These are phyloP conservation scores for Cicer chorassanicum DNA, from an alignment of 306 rosid species.

Conservation along the genomic window DNA sequence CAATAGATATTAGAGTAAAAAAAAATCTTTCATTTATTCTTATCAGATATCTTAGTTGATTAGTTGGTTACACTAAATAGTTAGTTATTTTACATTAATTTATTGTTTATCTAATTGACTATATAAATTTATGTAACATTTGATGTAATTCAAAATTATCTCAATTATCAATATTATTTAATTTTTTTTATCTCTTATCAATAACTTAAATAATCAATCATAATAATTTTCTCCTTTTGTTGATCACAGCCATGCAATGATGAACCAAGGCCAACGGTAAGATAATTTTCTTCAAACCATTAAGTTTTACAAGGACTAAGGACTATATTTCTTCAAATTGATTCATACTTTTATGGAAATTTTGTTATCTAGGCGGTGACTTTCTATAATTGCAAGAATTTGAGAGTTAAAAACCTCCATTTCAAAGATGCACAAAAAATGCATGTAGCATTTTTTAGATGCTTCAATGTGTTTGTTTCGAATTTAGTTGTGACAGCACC, in stretches of 20 bases:
- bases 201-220: too few species aligned
- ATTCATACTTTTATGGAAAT: slow-evolving; percentile 13
- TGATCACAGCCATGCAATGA: slow-evolving; percentile 70
- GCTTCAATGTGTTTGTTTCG: slow-evolving; percentile 60
- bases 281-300: slow-evolving; percentile 40
- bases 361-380: slow-evolving; percentile 67
- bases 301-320: not conserved
- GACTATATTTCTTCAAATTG: slow-evolving; percentile 8
- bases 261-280: slow-evolving; percentile 78
- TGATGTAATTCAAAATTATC: too few species aligned
- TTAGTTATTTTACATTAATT: too few species aligned
- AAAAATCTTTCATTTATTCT: not conserved
- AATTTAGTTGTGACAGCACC: slow-evolving; percentile 66
- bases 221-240: not conserved
- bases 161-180: too few species aligned
- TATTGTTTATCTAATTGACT: too few species aligned
- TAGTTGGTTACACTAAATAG: too few species aligned
- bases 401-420: slow-evolving; percentile 55
- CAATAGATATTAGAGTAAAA: too few species aligned
- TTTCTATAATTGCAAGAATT: slow-evolving; percentile 59
- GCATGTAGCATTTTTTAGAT: slow-evolving; percentile 63
- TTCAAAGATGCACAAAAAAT: slow-evolving; percentile 70
- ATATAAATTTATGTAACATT: too few species aligned
- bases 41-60: too few species aligned
- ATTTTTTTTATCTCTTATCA: too few species aligned